Percentiles rank a stretch among this genome's conserved stretches.
phyloP scores from a whole-genome alignment of 164 flowering plant genomes.

The Euptelea pleiosperma region DNA sequence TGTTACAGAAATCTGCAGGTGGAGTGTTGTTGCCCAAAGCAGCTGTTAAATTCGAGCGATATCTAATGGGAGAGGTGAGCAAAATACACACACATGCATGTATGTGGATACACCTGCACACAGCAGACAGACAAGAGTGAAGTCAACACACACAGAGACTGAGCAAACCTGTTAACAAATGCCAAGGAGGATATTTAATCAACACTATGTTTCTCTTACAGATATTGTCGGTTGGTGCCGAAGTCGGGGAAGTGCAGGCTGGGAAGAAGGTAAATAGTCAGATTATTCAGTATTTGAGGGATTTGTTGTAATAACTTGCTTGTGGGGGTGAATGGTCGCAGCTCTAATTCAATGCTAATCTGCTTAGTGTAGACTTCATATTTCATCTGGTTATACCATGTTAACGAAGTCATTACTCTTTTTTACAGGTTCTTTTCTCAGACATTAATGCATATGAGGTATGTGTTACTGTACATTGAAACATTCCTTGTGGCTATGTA shows the following conservation, averaged over 20 bases:
- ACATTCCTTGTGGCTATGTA: not conserved
- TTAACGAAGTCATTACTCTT: not conserved
- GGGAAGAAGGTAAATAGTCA: slow-evolving; percentile 72
- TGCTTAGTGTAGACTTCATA: too few species aligned
- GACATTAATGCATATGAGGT: slow-evolving; percentile 96
- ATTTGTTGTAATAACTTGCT: not conserved
- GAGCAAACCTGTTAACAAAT: not conserved
- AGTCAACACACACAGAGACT: not conserved
- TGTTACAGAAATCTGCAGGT: slow-evolving; percentile 83
- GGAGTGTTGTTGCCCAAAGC: slow-evolving; percentile 95
- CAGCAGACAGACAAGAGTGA: too few species aligned
- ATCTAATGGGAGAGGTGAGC: slow-evolving; percentile 82
- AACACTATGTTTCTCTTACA: slow-evolving; percentile 21
- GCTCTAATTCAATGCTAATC: too few species aligned
- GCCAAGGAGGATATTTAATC: not conserved
- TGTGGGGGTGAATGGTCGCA: too few species aligned
- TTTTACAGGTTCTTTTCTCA: slow-evolving; percentile 87
- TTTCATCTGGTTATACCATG: too few species aligned
- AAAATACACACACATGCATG: not conserved
- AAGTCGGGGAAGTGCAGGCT: slow-evolving; percentile 58
- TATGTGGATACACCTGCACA: not conserved
- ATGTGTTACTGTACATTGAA: not conserved
- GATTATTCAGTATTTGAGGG: not conserved
- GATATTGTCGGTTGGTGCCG: slow-evolving; percentile 80
- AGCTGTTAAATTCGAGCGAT: slow-evolving; percentile 92